These are phyloP conservation scores for Rauvolfia tetraphylla DNA, from an alignment of 257 asterid genomes.

Conservation along the genomic window DNA sequence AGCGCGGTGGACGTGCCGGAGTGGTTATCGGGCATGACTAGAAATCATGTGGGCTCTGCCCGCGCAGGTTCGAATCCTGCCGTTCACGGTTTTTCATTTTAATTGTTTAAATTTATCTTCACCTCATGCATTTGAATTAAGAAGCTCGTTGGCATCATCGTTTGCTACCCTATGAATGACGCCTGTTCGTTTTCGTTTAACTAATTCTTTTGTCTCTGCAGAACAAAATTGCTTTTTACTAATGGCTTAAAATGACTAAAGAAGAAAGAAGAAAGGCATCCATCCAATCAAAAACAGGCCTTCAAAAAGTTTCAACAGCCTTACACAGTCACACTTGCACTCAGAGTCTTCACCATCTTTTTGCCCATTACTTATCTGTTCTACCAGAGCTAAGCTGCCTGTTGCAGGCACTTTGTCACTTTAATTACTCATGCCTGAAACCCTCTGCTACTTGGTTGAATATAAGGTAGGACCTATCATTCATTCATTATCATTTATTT, in stretches of 20 bases:
- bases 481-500: too few relatives aligned
- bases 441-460: background rate
- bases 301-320: constrained; percentile 1
- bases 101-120: too few relatives aligned
- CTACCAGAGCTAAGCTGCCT: background rate
- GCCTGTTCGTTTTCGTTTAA: too few relatives aligned
- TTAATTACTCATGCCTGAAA: background rate
- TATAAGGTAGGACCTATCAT: too few relatives aligned
- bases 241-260: too few relatives aligned
- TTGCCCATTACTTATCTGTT: background rate
- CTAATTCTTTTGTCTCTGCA: too few relatives aligned
- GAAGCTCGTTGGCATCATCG: too few relatives aligned
- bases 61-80: constrained; percentile 33
- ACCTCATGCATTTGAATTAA: too few relatives aligned
- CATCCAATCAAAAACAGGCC: constrained; percentile 5
- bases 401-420: background rate
- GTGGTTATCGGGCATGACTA: constrained; percentile 99
- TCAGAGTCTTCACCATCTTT: constrained; percentile 10
- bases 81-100: constrained; percentile 13
- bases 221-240: too few relatives aligned
- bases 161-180: too few relatives aligned
- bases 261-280: background rate
- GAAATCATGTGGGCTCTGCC: constrained; percentile 89
- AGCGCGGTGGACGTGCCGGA: constrained; percentile 91
- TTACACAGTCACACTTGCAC: background rate